Percentiles rank a stretch among this genome's conserved stretches.
These are phyloP conservation scores for Plectosphaerella sp. DNA, from an alignment of 2,329 filamentous ascomycete genomes.

Conservation along the genomic window DNA sequence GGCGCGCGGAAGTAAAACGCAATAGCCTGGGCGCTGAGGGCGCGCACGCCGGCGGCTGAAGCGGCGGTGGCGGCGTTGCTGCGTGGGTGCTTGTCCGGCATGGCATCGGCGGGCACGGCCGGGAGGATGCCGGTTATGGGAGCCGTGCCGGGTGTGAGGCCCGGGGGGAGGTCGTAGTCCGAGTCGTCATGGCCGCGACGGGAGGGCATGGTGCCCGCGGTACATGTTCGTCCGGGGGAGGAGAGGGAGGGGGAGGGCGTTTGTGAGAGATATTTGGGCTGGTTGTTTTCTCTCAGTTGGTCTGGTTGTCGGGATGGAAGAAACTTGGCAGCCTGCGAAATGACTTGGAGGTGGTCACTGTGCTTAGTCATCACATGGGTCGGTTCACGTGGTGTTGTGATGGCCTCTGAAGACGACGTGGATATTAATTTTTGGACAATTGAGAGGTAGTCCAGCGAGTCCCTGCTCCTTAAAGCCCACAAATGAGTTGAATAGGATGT, in stretches of 20 bases:
- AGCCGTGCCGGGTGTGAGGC: not conserved
- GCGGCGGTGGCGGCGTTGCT: conserved; percentile 63
- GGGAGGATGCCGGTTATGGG: conserved; percentile 36
- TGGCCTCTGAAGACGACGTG: not conserved
- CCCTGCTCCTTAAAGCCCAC: too few species aligned
- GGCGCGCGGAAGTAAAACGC: conserved; percentile 91
- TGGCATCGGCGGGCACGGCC: conserved; percentile 34
- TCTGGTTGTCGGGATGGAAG: not conserved
- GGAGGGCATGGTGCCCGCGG: conserved; percentile 7
- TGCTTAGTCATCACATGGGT: not conserved
- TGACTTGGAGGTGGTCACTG: not conserved
- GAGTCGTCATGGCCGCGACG: conserved; percentile 5
- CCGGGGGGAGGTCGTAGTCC: conserved; percentile 7
- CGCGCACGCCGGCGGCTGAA: conserved; percentile 81
- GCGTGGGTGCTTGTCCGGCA: conserved; percentile 42
- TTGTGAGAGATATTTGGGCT: not conserved
- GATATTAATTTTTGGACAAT: too few species aligned
- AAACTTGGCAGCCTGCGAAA: too few species aligned
- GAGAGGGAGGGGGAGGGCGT: not conserved
- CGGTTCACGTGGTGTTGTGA: not conserved
- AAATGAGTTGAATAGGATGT: too few species aligned
- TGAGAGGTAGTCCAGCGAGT: too few species aligned
- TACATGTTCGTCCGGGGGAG: not conserved
- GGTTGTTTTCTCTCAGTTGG: not conserved
- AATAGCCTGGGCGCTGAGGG: conserved; percentile 75